Conservation (phyloP, 805 yeast species). For the Saccharomycopsis selenospora region DNA sequence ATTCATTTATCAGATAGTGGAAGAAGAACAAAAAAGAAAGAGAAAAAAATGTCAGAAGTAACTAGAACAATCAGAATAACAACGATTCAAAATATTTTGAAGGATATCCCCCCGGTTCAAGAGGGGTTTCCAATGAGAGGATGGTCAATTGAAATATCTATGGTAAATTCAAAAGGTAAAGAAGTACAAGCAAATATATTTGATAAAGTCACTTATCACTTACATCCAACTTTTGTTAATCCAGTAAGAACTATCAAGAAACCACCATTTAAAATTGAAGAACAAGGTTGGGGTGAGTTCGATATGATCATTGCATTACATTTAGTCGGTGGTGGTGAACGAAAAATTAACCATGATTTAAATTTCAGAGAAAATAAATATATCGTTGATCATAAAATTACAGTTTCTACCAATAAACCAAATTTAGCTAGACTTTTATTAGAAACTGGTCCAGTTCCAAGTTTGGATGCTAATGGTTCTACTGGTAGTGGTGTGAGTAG, state of each 20-base stretch:
- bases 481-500: conserved; percentile 25
- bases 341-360: conserved; percentile 80
- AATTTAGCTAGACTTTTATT: conserved; percentile 61
- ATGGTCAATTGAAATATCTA: conserved; percentile 75
- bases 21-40: no score
- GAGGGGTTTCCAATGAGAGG: conserved; percentile 91
- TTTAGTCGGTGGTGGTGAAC: conserved; percentile 81
- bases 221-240: conserved; percentile 91
- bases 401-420: conserved; percentile 71
- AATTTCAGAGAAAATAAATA: conserved; percentile 76
- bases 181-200: conserved; percentile 81
- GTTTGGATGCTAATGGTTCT: conserved; percentile 27
- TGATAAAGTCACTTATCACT: conserved; percentile 86
- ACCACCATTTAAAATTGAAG: conserved; percentile 81
- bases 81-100: conserved; percentile 75
- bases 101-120: conserved; percentile 76
- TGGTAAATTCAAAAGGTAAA: conserved; percentile 73
- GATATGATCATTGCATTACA: conserved; percentile 77
- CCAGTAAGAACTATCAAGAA: conserved; percentile 77
- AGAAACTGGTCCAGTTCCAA: conserved; percentile 80
- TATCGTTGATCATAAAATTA: conserved; percentile 67
- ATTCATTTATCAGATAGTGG: no score
- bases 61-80: conserved; percentile 84
- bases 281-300: conserved; percentile 98
- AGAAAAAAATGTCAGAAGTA: conserved; percentile 37